Conservation (phyloP, 1,284 basidiomycete species). For the Irpex lacteus region DNA sequence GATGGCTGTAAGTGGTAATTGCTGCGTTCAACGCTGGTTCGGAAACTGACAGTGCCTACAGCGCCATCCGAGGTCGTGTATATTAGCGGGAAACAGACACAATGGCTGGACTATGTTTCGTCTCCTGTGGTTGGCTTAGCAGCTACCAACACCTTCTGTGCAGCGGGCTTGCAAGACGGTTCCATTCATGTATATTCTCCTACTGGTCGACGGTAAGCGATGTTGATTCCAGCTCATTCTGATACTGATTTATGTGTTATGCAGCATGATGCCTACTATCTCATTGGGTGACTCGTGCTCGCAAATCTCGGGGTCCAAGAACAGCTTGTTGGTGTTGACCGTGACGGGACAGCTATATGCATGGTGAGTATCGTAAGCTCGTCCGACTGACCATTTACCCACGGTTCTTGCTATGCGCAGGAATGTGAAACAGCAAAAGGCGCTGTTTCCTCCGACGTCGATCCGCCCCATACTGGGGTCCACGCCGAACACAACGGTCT, state of each 20-base stretch:
- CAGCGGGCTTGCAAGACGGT: conserved; percentile 76
- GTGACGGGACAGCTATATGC: conserved; percentile 66
- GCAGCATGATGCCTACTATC: conserved; percentile 72
- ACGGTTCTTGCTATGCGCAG: conserved; percentile 34
- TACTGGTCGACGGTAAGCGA: conserved; percentile 69
- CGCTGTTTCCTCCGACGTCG: conserved; percentile 64
- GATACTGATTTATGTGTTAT: not conserved
- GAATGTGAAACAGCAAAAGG: conserved; percentile 66
- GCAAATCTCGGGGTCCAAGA: conserved; percentile 62
- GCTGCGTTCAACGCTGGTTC: not conserved
- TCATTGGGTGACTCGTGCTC: conserved; percentile 71
- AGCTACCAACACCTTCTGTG: conserved; percentile 67
- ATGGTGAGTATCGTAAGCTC: conserved; percentile 51
- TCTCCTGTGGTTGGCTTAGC: conserved; percentile 66
- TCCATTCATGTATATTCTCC: conserved; percentile 76
- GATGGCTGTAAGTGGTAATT: conserved; percentile 44
- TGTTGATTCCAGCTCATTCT: not conserved
- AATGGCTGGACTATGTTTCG: conserved; percentile 88
- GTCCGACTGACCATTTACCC: conserved; percentile 1
- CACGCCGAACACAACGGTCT: conserved; percentile 52
- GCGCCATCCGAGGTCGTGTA: conserved; percentile 70
- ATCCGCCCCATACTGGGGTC: conserved; percentile 56
- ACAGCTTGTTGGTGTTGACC: conserved; percentile 72
- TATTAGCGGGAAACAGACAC: conserved; percentile 60
- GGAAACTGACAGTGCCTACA: conserved; percentile 23